phyloP scores from a whole-genome alignment of 2,329 filamentous ascomycete genomes.

The Aspergillus phoenicis region DNA sequence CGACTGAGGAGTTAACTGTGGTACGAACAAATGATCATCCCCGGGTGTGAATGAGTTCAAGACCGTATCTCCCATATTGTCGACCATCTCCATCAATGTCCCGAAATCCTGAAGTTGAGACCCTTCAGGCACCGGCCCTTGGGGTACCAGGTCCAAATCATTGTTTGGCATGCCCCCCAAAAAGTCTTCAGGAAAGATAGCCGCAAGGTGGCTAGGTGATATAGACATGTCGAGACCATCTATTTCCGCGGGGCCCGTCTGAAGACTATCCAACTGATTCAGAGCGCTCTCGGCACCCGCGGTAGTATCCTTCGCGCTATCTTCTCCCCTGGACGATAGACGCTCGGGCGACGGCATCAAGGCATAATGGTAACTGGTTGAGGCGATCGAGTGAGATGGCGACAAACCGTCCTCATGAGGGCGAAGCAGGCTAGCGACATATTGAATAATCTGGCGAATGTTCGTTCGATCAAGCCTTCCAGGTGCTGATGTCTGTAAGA shows the following conservation, averaged over 20 bases:
- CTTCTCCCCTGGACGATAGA: neutral
- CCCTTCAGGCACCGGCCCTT: neutral
- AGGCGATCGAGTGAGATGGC: neutral
- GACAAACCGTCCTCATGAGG: neutral
- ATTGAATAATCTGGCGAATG: neutral
- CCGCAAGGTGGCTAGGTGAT: neutral
- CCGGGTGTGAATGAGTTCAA: neutral
- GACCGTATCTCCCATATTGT: no score
- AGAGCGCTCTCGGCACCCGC: neutral
- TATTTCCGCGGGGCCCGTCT: neutral
- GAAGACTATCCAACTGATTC: neutral
- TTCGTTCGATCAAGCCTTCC: neutral
- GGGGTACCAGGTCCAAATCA: neutral
- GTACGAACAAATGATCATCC: neutral
- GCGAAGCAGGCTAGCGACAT: neutral
- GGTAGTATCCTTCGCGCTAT: neutral
- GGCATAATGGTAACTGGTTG: neutral
- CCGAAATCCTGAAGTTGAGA: neutral
- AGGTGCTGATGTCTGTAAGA: neutral
- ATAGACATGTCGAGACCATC: neutral
- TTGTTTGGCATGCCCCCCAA: neutral
- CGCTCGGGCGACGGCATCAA: neutral
- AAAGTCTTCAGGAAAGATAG: neutral
- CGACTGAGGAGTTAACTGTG: neutral
- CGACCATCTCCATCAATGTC: no score